These are phyloP conservation scores for Cordyceps fumosorosea DNA, from an alignment of 2,329 filamentous ascomycete species.

Conservation along the genomic window DNA sequence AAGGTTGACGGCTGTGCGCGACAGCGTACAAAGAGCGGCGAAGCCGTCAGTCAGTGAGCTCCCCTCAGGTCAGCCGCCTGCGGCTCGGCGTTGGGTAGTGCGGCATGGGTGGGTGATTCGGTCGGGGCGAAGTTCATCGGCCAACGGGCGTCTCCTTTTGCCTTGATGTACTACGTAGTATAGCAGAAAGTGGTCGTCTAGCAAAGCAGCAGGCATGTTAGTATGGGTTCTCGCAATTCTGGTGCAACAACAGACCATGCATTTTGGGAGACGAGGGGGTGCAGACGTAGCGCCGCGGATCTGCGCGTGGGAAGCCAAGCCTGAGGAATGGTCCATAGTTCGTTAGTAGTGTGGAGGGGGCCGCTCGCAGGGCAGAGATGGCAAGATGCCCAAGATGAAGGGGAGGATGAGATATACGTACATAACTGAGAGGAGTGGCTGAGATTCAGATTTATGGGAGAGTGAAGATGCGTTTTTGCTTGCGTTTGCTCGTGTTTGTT, in stretches of 20 bases:
- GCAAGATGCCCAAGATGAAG: not conserved
- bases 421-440: not conserved
- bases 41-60: not conserved
- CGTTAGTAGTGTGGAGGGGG: not conserved
- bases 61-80: not conserved
- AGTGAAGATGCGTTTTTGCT: not conserved
- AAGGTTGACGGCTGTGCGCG: conserved; percentile 1
- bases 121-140: not conserved
- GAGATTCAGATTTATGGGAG: not conserved
- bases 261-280: not conserved
- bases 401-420: not conserved
- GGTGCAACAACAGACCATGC: not conserved
- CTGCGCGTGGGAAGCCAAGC: conserved; percentile 6
- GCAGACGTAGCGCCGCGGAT: conserved; percentile 2
- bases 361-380: not conserved
- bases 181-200: not conserved
- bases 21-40: not conserved
- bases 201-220: not conserved
- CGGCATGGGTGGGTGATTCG: no score
- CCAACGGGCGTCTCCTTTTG: not conserved
- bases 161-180: not conserved
- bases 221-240: not conserved
- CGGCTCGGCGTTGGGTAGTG: not conserved
- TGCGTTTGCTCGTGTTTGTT: not conserved
- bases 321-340: not conserved